Conservation (phyloP, 2,329 filamentous ascomycete genomes). For the Epichloe uncinata region DNA sequence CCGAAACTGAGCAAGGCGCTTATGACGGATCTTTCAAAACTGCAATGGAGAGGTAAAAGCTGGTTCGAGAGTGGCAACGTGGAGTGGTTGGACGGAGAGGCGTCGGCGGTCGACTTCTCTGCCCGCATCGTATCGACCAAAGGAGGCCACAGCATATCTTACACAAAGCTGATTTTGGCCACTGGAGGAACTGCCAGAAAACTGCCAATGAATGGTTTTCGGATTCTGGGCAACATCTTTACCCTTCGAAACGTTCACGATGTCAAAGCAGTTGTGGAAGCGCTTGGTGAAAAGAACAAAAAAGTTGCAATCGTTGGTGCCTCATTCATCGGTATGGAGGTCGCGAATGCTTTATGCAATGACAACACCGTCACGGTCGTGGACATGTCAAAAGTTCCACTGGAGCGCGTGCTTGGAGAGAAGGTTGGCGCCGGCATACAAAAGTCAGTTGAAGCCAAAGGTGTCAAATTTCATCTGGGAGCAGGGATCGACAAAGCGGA, state of each 20-base stretch:
- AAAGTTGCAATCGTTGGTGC: conserved; percentile 82
- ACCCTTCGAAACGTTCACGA: conserved; percentile 67
- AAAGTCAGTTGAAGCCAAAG: conserved; percentile 66
- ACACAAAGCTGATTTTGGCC: conserved; percentile 81
- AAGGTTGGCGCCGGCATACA: conserved; percentile 73
- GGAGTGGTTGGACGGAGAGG: conserved; percentile 48
- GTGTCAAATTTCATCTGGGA: conserved; percentile 76
- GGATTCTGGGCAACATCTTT: conserved; percentile 78
- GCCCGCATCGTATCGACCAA: conserved; percentile 62
- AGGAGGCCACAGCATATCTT: conserved; percentile 55
- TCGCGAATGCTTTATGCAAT: conserved; percentile 69
- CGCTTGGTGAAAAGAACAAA: conserved; percentile 72
- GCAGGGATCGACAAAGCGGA: conserved; percentile 74
- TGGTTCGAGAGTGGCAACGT: conserved; percentile 59
- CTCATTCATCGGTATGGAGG: conserved; percentile 96
- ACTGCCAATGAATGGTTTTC: conserved; percentile 74
- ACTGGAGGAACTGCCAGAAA: conserved; percentile 68
- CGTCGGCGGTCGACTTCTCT: conserved; percentile 63
- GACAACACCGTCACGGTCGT: conserved; percentile 77
- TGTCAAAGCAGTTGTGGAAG: conserved; percentile 60
- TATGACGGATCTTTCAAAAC: conserved; percentile 64
- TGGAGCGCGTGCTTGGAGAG: conserved; percentile 75
- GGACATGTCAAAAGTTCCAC: conserved; percentile 74
- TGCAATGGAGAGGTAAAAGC: conserved; percentile 60
- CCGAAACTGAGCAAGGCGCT: conserved; percentile 94